Conservation (phyloP, 106 monocot genomes). For the Phalaenopsis equestris region DNA sequence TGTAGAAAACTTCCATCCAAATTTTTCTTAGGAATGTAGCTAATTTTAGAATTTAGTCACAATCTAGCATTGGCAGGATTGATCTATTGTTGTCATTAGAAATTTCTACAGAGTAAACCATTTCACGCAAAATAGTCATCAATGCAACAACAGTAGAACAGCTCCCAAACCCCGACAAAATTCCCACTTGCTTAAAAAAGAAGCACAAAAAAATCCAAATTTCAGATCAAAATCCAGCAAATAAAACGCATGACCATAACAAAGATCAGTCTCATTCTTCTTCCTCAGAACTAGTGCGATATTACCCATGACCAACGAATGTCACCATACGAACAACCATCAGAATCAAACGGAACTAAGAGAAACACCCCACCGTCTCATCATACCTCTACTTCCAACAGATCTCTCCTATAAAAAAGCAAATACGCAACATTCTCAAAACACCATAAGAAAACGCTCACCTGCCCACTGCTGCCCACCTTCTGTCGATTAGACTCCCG, state of each 20-base stretch:
- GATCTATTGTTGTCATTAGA: neutral
- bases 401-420: neutral
- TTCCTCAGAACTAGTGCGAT: neutral
- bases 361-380: neutral
- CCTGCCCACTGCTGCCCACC: neutral
- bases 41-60: neutral
- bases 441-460: neutral
- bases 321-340: neutral
- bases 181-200: neutral
- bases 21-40: no score
- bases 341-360: neutral
- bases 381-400: neutral
- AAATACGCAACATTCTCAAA: neutral
- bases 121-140: no score
- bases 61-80: neutral
- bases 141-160: neutral
- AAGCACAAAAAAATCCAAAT: neutral
- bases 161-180: neutral
- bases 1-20: no score
- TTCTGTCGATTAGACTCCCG: constrained; percentile 8
- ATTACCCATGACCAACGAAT: neutral
- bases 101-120: neutral
- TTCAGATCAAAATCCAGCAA: neutral
- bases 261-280: neutral
- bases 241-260: neutral